These are phyloP conservation scores for Trichoderma breve DNA, from an alignment of 2,329 filamentous ascomycete genomes.

Conservation along the genomic window DNA sequence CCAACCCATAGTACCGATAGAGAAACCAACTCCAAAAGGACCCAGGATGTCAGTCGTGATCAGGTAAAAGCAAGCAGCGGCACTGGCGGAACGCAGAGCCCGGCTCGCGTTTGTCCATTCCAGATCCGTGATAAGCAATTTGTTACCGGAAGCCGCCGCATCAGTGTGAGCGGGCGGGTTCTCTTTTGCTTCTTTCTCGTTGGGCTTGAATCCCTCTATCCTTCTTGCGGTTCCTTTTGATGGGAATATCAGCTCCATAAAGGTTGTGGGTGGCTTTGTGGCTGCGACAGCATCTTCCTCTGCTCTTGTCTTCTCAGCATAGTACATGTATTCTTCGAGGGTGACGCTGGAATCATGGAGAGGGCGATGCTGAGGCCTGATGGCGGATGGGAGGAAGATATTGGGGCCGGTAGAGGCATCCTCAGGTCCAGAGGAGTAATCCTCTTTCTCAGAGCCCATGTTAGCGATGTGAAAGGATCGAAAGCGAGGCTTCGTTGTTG, in stretches of 20 bases:
- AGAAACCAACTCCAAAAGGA: slow-evolving; percentile 20
- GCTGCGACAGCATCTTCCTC: slow-evolving; percentile 23
- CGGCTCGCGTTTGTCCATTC: slow-evolving; percentile 46
- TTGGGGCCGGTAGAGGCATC: not conserved
- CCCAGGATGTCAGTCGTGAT: slow-evolving; percentile 23
- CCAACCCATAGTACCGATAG: slow-evolving; percentile 22
- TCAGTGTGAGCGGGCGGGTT: not conserved
- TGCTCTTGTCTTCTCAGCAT: slow-evolving; percentile 27
- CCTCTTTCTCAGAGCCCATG: slow-evolving; percentile 5
- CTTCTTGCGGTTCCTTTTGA: slow-evolving; percentile 14
- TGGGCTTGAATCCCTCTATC: slow-evolving; percentile 15
- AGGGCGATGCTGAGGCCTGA: slow-evolving; percentile 18
- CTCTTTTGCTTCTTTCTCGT: not conserved
- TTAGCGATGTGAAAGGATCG: not conserved
- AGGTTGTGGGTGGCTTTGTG: not conserved
- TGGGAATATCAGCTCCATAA: not conserved
- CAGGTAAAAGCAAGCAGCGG: slow-evolving; percentile 22
- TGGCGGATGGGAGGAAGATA: not conserved
- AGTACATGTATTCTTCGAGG: slow-evolving; percentile 31
- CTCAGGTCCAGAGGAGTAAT: slow-evolving; percentile 8
- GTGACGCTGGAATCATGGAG: slow-evolving; percentile 26
- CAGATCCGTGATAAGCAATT: slow-evolving; percentile 27
- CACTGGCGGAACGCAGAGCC: slow-evolving; percentile 18
- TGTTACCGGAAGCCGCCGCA: not conserved
- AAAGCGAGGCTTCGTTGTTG: not conserved